Conservation (phyloP, 345 rosid species). For the Citropsis articulata region DNA sequence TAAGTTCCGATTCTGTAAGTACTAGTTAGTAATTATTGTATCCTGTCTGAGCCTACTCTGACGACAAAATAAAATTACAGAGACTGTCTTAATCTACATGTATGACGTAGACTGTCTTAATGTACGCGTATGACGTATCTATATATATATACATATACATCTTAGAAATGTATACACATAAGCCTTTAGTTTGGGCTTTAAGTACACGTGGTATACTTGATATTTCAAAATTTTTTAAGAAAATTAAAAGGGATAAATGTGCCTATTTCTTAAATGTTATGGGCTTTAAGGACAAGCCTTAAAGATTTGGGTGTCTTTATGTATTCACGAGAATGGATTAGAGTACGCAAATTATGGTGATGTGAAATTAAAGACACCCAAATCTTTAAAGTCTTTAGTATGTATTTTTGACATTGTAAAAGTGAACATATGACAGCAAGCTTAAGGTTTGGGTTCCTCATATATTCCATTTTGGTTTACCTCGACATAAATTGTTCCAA, state of each 20-base stretch:
- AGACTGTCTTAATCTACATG: background rate
- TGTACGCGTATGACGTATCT: background rate
- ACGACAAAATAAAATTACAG: no score
- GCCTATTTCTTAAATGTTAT: no score
- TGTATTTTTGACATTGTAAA: background rate
- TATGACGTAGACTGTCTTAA: background rate
- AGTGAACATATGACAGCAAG: background rate
- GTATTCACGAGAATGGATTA: background rate
- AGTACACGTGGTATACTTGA: no score
- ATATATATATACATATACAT: no score
- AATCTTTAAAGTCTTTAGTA: background rate
- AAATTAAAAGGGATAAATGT: no score
- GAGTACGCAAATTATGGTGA: background rate
- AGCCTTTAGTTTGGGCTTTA: no score
- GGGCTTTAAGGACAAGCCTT: no score
- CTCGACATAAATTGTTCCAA: background rate
- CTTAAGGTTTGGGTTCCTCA: background rate
- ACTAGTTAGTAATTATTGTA: background rate
- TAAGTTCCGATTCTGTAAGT: background rate
- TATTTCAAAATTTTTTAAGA: no score
- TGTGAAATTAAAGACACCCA: background rate
- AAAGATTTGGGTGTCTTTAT: background rate
- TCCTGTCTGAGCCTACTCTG: background rate
- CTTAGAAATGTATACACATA: no score
- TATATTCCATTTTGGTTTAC: background rate